A percentile compares a stretch with the other conserved stretches of the same genome.
Conservation (phyloP, 1,284 basidiomycete genomes). For the Puccinia horiana region DNA sequence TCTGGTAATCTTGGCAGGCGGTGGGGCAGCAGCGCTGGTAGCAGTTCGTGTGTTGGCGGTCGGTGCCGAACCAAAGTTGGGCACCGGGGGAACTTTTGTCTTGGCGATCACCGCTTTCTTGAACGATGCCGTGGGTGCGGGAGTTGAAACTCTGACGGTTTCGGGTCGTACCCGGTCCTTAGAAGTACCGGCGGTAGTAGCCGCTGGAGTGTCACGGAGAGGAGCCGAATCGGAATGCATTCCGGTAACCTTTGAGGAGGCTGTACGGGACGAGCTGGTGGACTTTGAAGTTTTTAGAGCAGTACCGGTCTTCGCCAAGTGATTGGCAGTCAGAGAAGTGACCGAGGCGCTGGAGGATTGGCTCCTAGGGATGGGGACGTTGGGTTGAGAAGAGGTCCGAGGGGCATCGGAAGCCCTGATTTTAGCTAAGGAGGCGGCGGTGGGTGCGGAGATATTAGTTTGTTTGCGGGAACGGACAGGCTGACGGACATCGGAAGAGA, state of each 20-base stretch:
- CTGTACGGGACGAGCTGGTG: background rate
- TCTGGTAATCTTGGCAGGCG: slow-evolving; percentile 1
- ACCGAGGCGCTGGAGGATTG: background rate
- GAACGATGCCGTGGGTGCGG: background rate
- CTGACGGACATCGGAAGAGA: slow-evolving; percentile 8
- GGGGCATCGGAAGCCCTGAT: slow-evolving; percentile 7
- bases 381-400: background rate
- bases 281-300: background rate
- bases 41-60: background rate
- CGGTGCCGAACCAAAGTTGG: slow-evolving; percentile 29
- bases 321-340: background rate
- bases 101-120: slow-evolving; percentile 10
- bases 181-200: background rate
- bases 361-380: background rate
- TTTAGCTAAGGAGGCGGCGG: slow-evolving; percentile 43
- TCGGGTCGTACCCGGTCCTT: background rate
- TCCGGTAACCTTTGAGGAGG: background rate
- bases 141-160: background rate
- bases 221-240: background rate
- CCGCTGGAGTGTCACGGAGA: background rate
- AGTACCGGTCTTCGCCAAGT: background rate
- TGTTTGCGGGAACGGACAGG: slow-evolving; percentile 15
- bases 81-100: slow-evolving; percentile 17
- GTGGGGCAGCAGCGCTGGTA: background rate
- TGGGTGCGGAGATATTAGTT: slow-evolving; percentile 38